Evolutionary conservation across 257 asterid species (phyloP).

Genomic region (Solanum neorickii): DNA sequence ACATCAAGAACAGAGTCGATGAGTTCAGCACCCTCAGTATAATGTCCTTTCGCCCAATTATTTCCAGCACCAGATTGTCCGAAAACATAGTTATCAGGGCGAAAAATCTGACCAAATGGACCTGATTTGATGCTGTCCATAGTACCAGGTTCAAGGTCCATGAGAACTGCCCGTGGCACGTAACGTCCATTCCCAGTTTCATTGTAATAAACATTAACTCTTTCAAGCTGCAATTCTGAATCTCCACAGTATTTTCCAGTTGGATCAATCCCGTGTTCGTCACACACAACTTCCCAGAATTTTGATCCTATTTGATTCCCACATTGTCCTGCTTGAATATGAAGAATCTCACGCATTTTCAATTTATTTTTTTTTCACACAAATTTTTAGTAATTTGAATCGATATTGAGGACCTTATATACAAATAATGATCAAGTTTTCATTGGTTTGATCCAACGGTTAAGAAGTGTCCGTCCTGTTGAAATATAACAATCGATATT

Average conservation of each 20-base stretch:
- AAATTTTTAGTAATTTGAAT: neutral
- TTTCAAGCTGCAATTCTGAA: conserved; percentile 9
- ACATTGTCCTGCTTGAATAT: conserved; percentile 23
- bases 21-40: conserved; percentile 21
- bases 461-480: neutral
- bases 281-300: conserved; percentile 20
- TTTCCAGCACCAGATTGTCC: conserved; percentile 23
- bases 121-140: conserved; percentile 17
- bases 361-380: neutral
- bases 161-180: conserved; percentile 16
- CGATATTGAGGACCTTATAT: neutral
- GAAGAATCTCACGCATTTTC: conserved; percentile 23
- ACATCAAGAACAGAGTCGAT: conserved; percentile 21
- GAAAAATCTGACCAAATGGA: conserved; percentile 11
- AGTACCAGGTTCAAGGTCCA: conserved; percentile 22
- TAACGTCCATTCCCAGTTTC: conserved; percentile 16
- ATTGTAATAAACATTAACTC: conserved; percentile 17
- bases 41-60: conserved; percentile 22
- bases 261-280: conserved; percentile 20
- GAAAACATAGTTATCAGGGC: conserved; percentile 16
- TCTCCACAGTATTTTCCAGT: conserved; percentile 9
- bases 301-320: conserved; percentile 24
- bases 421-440: neutral
- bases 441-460: neutral
- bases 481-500: neutral